Evolutionary conservation across 192 early-diverging fungal species (phyloP), one percentile per base, ranked within the genome.

Genomic region (Coemansia sp.): DNA sequence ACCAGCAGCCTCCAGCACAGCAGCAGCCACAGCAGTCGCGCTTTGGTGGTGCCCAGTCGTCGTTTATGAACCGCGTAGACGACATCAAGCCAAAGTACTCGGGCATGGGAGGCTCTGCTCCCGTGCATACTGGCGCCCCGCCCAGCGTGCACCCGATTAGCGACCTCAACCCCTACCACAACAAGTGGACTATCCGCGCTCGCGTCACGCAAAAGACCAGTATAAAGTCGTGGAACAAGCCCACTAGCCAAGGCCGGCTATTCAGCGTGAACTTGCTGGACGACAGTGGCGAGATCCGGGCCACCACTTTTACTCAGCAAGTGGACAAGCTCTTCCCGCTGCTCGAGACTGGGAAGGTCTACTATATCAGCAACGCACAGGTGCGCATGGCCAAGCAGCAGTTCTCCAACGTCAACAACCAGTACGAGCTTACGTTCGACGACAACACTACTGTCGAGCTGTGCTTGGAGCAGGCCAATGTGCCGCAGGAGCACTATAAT

Each of bases 101-200:
- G 34, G 65, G 58, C 37, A 55, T 41, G 24, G 61, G 32, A 12
- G 45, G 30, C 32, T 56, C 62, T 24, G 73, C 82, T 16, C 79
- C 79, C 12, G 68, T 82, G 30, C 76, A 84, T 59, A 73, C 63
- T 44, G 75, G 79, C 20, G 29, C 71, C 8, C 64, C 69, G 22
- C 68, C 67, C 4, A 61, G 69, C 3, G 34, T 76, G 68, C 73
- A 76, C 35, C 80, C 89, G 27, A 93, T 95, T 74, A 87, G 80
- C 47, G 86, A 82, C 60, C 80, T 96, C 63, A 94, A 88, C 65
- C 95, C 95, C 44, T 96, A 96, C 83, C 91, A 93, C 71, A 93
- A 89, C 83, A 92, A 88, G 86, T 98, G 95, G 95, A 96, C 93
- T 12, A 98, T 99, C 73, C 88, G 91, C 60, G 97, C 93, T 2